Evolutionary conservation across 192 early-diverging fungal genomes (phyloP).

Genomic region (Coemansia sp.): DNA sequence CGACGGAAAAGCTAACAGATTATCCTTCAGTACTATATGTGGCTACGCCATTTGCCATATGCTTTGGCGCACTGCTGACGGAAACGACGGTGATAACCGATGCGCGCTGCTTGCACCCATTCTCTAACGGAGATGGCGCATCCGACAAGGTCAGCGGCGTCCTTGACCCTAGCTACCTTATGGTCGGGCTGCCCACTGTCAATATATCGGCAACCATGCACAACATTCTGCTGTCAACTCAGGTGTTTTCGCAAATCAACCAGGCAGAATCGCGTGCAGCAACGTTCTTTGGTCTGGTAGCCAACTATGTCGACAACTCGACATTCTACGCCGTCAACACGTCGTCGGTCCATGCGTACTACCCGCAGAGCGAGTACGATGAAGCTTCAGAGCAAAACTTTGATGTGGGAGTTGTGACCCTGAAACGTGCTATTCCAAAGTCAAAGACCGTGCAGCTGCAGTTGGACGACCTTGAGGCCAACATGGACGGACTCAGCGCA

Average conservation of each 20-base stretch:
- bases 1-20: conserved; percentile 29
- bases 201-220: conserved; percentile 44
- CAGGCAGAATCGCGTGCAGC: conserved; percentile 34
- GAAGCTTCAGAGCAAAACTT: conserved; percentile 41
- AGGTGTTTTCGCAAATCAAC: conserved; percentile 25
- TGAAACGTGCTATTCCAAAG: conserved; percentile 27
- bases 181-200: conserved; percentile 40
- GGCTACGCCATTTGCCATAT: conserved; percentile 38
- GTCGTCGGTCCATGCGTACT: conserved; percentile 46
- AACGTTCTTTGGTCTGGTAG: conserved; percentile 43
- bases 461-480: conserved; percentile 37
- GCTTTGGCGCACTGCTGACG: conserved; percentile 44
- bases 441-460: conserved; percentile 24
- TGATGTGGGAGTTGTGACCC: conserved; percentile 47
- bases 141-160: conserved; percentile 24
- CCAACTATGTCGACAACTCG: conserved; percentile 41
- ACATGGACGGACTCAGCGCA: conserved; percentile 19
- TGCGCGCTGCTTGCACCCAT: conserved; percentile 51
- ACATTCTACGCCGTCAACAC: conserved; percentile 42
- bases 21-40: conserved; percentile 46
- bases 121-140: conserved; percentile 32
- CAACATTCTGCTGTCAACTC: conserved; percentile 43
- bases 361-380: conserved; percentile 45
- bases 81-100: conserved; percentile 42
- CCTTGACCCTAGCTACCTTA: conserved; percentile 42